Evolutionary conservation across 129 eudicot genomes (phyloP).

Genomic region (Lonicera japonica): DNA sequence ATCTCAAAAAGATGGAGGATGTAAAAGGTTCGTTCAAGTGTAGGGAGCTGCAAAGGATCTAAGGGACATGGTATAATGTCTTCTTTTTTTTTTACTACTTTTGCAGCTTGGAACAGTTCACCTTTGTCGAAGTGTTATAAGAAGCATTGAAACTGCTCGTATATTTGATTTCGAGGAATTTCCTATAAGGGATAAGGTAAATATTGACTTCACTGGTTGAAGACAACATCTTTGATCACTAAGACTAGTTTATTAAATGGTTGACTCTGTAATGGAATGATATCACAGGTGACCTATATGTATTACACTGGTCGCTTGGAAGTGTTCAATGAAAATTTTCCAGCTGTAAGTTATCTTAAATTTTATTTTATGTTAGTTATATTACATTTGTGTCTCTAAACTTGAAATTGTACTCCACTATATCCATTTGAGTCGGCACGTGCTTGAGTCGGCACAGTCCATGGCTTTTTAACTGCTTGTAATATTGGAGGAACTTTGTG

Average conservation of each 20-base stretch:
- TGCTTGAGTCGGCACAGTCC: neutral
- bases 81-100: neutral
- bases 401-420: neutral
- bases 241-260: slow-evolving; percentile 6
- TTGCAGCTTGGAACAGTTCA: slow-evolving; percentile 93
- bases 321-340: slow-evolving; percentile 92
- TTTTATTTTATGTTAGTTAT: neutral
- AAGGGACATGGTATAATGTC: neutral
- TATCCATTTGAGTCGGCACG: neutral
- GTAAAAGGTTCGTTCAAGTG: too few species aligned
- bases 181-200: slow-evolving; percentile 84
- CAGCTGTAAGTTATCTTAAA: slow-evolving; percentile 48
- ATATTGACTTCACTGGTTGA: neutral
- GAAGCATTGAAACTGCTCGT: slow-evolving; percentile 98
- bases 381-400: neutral
- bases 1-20: too few species aligned
- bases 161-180: slow-evolving; percentile 98
- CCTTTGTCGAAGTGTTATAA: slow-evolving; percentile 93
- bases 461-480: neutral
- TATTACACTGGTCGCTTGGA: slow-evolving; percentile 98
- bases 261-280: slow-evolving; percentile 1
- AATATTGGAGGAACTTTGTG: too few species aligned
- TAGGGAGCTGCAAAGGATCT: neutral
- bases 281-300: slow-evolving; percentile 82
- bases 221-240: neutral